phyloP scores from a whole-genome alignment of 169 alveolate species.

The Haemoproteus tartakovskyi region DNA sequence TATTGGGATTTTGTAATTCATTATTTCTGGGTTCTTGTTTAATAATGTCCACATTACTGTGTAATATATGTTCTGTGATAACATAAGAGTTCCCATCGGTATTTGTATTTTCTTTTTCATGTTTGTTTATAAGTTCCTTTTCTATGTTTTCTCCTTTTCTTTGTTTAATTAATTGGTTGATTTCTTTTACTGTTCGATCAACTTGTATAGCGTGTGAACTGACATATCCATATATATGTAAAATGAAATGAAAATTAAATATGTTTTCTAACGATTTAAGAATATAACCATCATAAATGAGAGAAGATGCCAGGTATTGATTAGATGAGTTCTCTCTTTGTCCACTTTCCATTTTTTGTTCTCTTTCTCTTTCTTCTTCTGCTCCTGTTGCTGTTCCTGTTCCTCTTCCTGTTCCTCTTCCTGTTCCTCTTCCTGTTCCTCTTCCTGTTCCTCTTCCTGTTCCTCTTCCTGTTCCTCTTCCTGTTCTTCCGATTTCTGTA shows the following conservation, averaged over 20 bases:
- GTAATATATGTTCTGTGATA: constrained; percentile 19
- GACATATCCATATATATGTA: constrained; percentile 42
- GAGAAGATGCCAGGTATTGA: not conserved
- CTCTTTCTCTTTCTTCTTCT: not conserved
- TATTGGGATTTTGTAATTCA: not conserved
- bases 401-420: not conserved
- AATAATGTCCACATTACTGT: constrained; percentile 41
- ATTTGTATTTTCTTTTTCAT: no score
- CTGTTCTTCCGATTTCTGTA: no score
- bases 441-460: no score
- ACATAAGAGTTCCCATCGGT: no score
- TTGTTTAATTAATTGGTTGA: not conserved
- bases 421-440: no score
- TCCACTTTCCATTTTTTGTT: not conserved
- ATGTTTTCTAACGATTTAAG: constrained; percentile 22
- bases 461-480: no score
- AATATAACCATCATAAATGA: not conserved
- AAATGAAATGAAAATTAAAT: constrained; percentile 31
- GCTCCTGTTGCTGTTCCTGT: no score
- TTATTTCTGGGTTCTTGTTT: not conserved
- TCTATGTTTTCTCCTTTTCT: not conserved
- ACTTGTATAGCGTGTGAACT: constrained; percentile 31
- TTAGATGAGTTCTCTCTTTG: not conserved
- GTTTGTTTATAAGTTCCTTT: not conserved
- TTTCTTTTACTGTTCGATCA: not conserved